Conservation (phyloP, 768 basidiomycete species). For the Pulveroboletus sp. region DNA sequence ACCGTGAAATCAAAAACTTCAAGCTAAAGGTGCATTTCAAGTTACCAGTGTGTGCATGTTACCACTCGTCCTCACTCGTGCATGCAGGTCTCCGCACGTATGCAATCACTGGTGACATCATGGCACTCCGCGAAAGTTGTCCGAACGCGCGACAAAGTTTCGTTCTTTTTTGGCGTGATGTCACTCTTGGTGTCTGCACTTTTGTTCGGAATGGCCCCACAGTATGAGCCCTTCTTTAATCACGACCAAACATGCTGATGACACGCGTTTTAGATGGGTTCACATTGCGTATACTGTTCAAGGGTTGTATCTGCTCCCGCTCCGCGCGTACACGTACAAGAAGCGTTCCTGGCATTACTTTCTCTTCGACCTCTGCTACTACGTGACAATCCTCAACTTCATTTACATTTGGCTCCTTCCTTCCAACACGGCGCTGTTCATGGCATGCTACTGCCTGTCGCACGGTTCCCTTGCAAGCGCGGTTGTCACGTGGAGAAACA, state of each 20-base stretch:
- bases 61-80: conserved; percentile 10
- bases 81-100: conserved; percentile 70
- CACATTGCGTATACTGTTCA: conserved; percentile 85
- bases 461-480: conserved; percentile 91
- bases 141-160: conserved; percentile 77
- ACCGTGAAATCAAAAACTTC: conserved; percentile 83
- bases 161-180: conserved; percentile 95
- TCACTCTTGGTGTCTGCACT: conserved; percentile 80
- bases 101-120: conserved; percentile 71
- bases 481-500: conserved; percentile 98
- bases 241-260: conserved; percentile 4
- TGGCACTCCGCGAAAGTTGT: conserved; percentile 95
- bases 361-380: conserved; percentile 91
- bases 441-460: conserved; percentile 90
- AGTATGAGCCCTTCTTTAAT: conserved; percentile 46
- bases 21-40: conserved; percentile 67
- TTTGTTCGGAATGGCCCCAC: conserved; percentile 82
- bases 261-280: conserved; percentile 60
- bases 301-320: conserved; percentile 73
- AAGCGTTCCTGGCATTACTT: conserved; percentile 94
- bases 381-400: conserved; percentile 87
- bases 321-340: conserved; percentile 86
- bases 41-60: not conserved
- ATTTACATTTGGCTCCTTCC: conserved; percentile 92
- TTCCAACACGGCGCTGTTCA: conserved; percentile 70